Percentiles rank a stretch among this genome's conserved stretches.
phyloP scores from a whole-genome alignment of 768 basidiomycete species.

The Floccularia luteovirens region DNA sequence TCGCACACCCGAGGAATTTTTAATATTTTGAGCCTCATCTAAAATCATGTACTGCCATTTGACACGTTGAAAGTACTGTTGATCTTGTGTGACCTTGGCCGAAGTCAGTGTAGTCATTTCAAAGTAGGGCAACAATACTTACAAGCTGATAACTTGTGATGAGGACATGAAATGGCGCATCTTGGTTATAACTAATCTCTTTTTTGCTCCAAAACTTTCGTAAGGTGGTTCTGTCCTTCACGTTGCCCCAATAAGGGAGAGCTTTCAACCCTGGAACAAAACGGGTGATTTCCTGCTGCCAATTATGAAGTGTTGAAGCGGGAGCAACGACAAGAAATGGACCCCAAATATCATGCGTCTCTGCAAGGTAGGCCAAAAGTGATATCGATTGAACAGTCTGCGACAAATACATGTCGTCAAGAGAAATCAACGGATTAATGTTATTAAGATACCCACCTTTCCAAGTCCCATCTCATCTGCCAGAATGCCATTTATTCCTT shows the following conservation, averaged over 20 bases:
- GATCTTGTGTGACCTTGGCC: slow-evolving; percentile 83
- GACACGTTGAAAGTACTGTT: slow-evolving; percentile 94
- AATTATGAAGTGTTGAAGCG: slow-evolving; percentile 95
- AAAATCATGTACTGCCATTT: slow-evolving; percentile 99
- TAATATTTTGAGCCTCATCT: slow-evolving; percentile 99
- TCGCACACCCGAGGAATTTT: slow-evolving; percentile 90
- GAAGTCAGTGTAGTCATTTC: neutral
- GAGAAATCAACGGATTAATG: neutral
- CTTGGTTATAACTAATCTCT: slow-evolving; percentile 89
- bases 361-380: slow-evolving; percentile 89
- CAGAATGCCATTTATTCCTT: slow-evolving; percentile 98
- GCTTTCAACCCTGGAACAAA: slow-evolving; percentile 94
- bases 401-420: slow-evolving; percentile 3
- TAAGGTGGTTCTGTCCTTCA: slow-evolving; percentile 89
- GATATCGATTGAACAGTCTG: slow-evolving; percentile 98
- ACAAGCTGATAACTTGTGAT: slow-evolving; percentile 97
- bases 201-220: slow-evolving; percentile 99
- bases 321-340: slow-evolving; percentile 98
- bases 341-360: slow-evolving; percentile 98
- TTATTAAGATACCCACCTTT: slow-evolving; percentile 41
- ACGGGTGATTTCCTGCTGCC: slow-evolving; percentile 97
- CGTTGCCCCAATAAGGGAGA: slow-evolving; percentile 96
- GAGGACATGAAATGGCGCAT: slow-evolving; percentile 93
- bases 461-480: slow-evolving; percentile 99
- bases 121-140: slow-evolving; percentile 16